These are phyloP conservation scores for Verticillium dahliae DNA, from an alignment of 2,329 filamentous ascomycete genomes.

Conservation along the genomic window DNA sequence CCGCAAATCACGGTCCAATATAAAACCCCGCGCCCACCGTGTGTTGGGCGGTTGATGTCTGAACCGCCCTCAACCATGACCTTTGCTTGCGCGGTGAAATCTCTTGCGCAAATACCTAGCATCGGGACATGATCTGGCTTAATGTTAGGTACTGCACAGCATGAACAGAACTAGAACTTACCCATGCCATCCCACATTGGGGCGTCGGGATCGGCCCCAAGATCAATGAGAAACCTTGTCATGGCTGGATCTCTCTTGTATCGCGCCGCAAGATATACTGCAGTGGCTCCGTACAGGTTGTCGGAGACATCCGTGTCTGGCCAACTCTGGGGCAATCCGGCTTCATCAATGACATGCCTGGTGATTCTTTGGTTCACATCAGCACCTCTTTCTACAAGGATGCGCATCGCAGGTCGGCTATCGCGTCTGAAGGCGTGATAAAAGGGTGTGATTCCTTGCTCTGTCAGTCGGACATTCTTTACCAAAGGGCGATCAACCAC, in stretches of 20 bases:
- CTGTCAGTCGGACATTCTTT: background rate
- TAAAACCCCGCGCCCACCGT: background rate
- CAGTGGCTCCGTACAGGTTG: background rate
- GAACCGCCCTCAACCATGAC: background rate
- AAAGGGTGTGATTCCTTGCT: background rate
- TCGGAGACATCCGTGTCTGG: background rate
- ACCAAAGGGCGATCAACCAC: no score
- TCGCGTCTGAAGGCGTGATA: background rate
- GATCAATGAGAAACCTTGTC: background rate
- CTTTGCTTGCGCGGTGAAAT: background rate
- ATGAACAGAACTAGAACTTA: background rate
- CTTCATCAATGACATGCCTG: constrained; percentile 69
- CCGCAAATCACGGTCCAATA: background rate
- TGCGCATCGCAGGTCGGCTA: background rate
- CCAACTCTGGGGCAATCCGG: background rate
- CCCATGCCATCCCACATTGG: background rate
- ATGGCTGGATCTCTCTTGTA: background rate
- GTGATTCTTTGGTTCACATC: constrained; percentile 31
- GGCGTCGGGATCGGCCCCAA: background rate
- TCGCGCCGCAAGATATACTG: background rate
- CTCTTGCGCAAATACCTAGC: background rate
- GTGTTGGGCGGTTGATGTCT: background rate
- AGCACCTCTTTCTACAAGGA: background rate
- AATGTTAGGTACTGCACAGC: background rate
- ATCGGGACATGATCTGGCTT: background rate